A percentile compares a stretch with the other conserved stretches of the same genome.
Conservation (phyloP, 2,329 filamentous ascomycete species). For the Hymenoscyphus salicellus region DNA sequence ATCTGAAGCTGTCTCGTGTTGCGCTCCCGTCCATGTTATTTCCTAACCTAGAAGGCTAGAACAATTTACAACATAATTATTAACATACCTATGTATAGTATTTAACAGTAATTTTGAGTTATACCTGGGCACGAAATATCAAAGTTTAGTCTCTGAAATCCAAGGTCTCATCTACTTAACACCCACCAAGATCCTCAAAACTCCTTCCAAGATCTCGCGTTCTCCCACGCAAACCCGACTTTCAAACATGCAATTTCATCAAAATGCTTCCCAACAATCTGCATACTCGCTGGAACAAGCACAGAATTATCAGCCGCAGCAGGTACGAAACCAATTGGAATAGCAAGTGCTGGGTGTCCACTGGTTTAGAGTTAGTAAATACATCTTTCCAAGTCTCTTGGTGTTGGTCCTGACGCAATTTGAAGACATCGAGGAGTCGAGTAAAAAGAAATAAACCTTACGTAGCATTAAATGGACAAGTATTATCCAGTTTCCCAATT, state of each 20-base stretch:
- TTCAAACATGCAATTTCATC: slow-evolving; percentile 47
- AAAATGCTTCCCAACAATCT: slow-evolving; percentile 53
- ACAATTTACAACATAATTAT: too few species aligned
- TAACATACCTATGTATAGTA: too few species aligned
- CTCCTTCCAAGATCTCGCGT: slow-evolving; percentile 20
- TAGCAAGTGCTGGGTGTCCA: slow-evolving; percentile 53
- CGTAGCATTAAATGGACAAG: slow-evolving; percentile 54
- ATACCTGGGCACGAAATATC: too few species aligned
- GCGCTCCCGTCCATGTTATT: too few species aligned
- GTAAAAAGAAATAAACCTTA: neutral
- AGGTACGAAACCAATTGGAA: slow-evolving; percentile 46
- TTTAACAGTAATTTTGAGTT: too few species aligned
- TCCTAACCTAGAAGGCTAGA: too few species aligned
- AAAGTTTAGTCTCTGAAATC: too few species aligned
- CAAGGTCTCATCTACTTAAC: neutral
- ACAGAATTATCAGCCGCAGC: slow-evolving; percentile 38
- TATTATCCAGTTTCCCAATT: slow-evolving; percentile 55
- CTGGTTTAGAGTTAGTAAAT: neutral
- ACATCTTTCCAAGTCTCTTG: neutral
- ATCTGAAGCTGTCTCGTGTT: too few species aligned
- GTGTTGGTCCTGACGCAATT: neutral
- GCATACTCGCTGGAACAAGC: slow-evolving; percentile 51
- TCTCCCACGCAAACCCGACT: slow-evolving; percentile 48
- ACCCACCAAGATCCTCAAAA: slow-evolving; percentile 14
- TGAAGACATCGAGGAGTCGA: neutral